Evolutionary conservation across 805 yeast genomes (phyloP).

Genomic region (Monosporozyma aquatica): DNA sequence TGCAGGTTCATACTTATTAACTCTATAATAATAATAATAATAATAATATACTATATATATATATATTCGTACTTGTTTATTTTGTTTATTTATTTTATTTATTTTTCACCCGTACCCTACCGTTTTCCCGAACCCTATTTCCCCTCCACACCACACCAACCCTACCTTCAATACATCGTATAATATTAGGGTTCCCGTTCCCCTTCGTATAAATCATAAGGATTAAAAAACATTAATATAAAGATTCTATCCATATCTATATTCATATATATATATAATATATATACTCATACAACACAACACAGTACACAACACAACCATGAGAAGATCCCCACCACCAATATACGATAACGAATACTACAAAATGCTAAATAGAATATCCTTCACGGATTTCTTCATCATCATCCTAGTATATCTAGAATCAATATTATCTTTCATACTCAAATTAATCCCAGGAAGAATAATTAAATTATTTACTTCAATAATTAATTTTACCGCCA

Average conservation of each 20-base stretch:
- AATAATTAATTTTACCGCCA: conserved; percentile 14
- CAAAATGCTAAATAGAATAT: conserved; percentile 28
- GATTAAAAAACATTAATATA: too few species aligned
- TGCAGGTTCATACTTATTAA: conserved; percentile 52
- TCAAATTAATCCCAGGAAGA: conserved; percentile 38
- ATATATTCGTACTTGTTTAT: background rate
- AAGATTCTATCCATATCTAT: too few species aligned
- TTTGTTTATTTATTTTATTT: too few species aligned
- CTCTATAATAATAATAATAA: conserved; percentile 14
- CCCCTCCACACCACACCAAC: too few species aligned
- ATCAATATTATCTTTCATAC: conserved; percentile 36
- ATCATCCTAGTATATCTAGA: conserved; percentile 44
- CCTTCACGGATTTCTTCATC: conserved; percentile 42
- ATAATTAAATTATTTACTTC: conserved; percentile 33
- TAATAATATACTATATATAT: background rate
- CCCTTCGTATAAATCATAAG: too few species aligned
- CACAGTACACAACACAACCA: background rate
- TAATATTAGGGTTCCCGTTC: too few species aligned
- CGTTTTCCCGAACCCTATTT: too few species aligned
- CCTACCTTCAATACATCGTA: too few species aligned
- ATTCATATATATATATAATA: background rate
- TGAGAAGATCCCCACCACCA: background rate
- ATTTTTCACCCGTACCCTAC: too few species aligned
- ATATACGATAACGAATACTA: background rate
- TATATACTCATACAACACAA: conserved; percentile 28